Percentiles rank a stretch among this genome's conserved stretches.
These are phyloP conservation scores for Inonotus hispidus DNA, from an alignment of 1,284 basidiomycete species.

Conservation along the genomic window DNA sequence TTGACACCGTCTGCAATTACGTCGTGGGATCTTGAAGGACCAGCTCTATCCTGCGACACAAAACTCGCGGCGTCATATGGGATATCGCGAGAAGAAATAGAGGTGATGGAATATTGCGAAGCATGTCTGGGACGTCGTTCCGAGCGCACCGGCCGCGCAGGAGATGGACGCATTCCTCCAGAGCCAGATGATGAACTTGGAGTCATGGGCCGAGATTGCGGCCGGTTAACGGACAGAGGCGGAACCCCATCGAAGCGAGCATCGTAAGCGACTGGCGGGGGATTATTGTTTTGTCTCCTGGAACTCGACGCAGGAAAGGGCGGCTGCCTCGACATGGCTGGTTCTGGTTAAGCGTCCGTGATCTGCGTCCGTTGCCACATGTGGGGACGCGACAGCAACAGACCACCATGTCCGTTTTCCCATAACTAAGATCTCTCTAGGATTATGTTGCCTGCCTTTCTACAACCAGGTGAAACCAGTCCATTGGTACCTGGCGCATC, in stretches of 20 bases:
- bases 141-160: slow-evolving; percentile 23
- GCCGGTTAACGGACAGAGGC: slow-evolving; percentile 20
- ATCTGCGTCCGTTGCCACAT: neutral
- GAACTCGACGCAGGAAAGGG: slow-evolving; percentile 13
- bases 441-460: slow-evolving; percentile 6
- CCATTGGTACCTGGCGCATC: neutral
- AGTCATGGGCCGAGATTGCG: slow-evolving; percentile 18
- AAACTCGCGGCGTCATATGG: slow-evolving; percentile 17
- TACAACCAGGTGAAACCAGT: neutral
- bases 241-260: slow-evolving; percentile 14
- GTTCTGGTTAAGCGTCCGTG: neutral
- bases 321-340: slow-evolving; percentile 14
- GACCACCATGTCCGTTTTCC: no score
- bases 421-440: neutral
- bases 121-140: slow-evolving; percentile 22
- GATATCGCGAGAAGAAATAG: slow-evolving; percentile 16
- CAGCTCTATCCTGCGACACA: slow-evolving; percentile 29
- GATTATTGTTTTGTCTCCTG: slow-evolving; percentile 10
- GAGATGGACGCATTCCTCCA: slow-evolving; percentile 8
- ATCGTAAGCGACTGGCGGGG: slow-evolving; percentile 13
- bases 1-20: slow-evolving; percentile 28
- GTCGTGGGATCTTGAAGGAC: slow-evolving; percentile 31
- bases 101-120: slow-evolving; percentile 18
- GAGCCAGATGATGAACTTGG: slow-evolving; percentile 19
- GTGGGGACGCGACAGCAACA: neutral